These are phyloP conservation scores for Tolypocladium tundrense DNA, from an alignment of 2,329 filamentous ascomycete genomes.

Conservation along the genomic window DNA sequence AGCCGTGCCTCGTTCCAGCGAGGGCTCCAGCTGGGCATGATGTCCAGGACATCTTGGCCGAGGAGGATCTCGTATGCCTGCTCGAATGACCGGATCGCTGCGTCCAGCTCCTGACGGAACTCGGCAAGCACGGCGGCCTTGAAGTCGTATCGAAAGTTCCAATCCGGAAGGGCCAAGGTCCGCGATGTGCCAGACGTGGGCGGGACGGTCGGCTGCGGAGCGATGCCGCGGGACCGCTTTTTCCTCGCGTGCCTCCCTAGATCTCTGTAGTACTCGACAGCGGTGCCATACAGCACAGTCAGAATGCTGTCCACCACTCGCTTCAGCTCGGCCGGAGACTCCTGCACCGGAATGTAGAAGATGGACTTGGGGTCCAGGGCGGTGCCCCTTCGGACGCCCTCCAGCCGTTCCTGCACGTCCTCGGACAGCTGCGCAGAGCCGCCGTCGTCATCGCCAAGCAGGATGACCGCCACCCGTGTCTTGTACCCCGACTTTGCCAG, in stretches of 20 bases:
- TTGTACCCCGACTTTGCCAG: slow-evolving; percentile 64
- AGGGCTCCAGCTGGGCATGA: slow-evolving; percentile 80
- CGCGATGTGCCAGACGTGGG: slow-evolving; percentile 78
- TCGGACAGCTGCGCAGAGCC: slow-evolving; percentile 45
- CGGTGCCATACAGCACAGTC: slow-evolving; percentile 58
- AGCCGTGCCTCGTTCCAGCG: slow-evolving; percentile 91
- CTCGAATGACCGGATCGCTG: slow-evolving; percentile 75
- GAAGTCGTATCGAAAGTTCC: slow-evolving; percentile 92
- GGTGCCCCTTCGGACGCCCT: slow-evolving; percentile 68
- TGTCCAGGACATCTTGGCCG: slow-evolving; percentile 74
- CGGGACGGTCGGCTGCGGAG: slow-evolving; percentile 72
- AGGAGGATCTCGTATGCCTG: slow-evolving; percentile 78
- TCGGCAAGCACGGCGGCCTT: slow-evolving; percentile 87
- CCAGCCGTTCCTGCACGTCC: slow-evolving; percentile 57
- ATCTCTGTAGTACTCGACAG: slow-evolving; percentile 87
- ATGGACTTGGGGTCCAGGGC: slow-evolving; percentile 75
- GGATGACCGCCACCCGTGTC: slow-evolving; percentile 63
- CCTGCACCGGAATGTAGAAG: slow-evolving; percentile 71
- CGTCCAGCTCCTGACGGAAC: slow-evolving; percentile 87
- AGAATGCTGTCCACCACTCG: slow-evolving; percentile 67
- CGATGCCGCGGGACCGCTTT: slow-evolving; percentile 70
- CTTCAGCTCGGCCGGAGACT: slow-evolving; percentile 59
- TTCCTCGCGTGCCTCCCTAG: slow-evolving; percentile 84
- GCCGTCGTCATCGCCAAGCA: slow-evolving; percentile 20
- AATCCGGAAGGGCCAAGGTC: slow-evolving; percentile 73